Percentiles rank a stretch among this genome's conserved stretches.
phyloP scores from a whole-genome alignment of 75 land plant genomes.

The Gnetum montanum region DNA sequence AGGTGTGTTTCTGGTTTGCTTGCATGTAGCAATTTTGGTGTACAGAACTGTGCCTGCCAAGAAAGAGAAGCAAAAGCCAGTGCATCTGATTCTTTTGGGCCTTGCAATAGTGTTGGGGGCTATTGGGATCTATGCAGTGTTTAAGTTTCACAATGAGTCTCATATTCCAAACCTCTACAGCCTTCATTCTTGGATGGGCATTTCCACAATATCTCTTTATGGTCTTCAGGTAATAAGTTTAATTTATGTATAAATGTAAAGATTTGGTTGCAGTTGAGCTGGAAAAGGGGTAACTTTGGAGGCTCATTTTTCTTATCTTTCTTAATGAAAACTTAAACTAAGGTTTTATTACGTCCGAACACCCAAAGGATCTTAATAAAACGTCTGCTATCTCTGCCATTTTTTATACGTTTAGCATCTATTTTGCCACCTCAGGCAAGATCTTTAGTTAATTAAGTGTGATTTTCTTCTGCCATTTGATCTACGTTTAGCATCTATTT shows the following conservation, averaged over 20 bases:
- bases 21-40: slow-evolving; percentile 34
- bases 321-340: neutral
- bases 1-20: neutral
- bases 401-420: too few species aligned
- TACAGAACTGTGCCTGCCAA: slow-evolving; percentile 42
- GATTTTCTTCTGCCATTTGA: too few species aligned
- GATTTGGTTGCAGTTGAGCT: neutral
- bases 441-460: too few species aligned
- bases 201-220: slow-evolving; percentile 41
- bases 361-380: neutral
- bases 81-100: slow-evolving; percentile 40
- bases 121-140: slow-evolving; percentile 49
- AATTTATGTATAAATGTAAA: neutral
- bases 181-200: slow-evolving; percentile 74
- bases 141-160: slow-evolving; percentile 42
- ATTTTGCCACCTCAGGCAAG: too few species aligned
- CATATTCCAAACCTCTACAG: slow-evolving; percentile 30
- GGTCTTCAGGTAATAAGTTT: slow-evolving; percentile 30
- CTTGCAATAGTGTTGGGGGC: slow-evolving; percentile 35
- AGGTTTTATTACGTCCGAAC: neutral
- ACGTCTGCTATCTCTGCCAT: too few species aligned
- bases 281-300: neutral
- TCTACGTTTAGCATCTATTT: too few species aligned
- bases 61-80: slow-evolving; percentile 21
- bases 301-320: neutral